These are phyloP conservation scores for Sphagnurus paluster DNA, from an alignment of 1,284 basidiomycete species.

Conservation along the genomic window DNA sequence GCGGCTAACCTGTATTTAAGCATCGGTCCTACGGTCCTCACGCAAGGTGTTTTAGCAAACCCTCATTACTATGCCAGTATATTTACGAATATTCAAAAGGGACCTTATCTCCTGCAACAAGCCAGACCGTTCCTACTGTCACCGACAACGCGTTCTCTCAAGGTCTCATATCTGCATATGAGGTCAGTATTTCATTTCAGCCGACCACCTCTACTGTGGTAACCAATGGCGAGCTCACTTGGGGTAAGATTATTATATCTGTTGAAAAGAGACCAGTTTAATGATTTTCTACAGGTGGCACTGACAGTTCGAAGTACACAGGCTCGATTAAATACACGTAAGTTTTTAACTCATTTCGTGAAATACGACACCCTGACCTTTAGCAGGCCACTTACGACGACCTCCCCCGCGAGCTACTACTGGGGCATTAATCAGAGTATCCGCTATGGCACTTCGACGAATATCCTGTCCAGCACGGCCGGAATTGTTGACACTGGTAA, in stretches of 20 bases:
- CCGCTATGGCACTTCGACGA: constrained; percentile 45
- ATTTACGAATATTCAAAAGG: constrained; percentile 14
- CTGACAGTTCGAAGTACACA: constrained; percentile 47
- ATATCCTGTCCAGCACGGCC: constrained; percentile 46
- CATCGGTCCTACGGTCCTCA: constrained; percentile 53
- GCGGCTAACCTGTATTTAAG: constrained; percentile 19
- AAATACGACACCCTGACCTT: neutral
- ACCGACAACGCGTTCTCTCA: constrained; percentile 48
- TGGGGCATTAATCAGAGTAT: constrained; percentile 67
- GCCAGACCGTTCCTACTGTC: constrained; percentile 40
- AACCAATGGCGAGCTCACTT: constrained; percentile 45
- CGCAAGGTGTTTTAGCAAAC: constrained; percentile 26
- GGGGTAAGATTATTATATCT: constrained; percentile 31
- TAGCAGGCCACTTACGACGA: constrained; percentile 46
- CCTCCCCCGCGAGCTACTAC: constrained; percentile 47
- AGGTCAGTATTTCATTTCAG: constrained; percentile 52
- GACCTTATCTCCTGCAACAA: constrained; percentile 34
- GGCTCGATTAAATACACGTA: constrained; percentile 46
- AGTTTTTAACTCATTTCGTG: constrained; percentile 18
- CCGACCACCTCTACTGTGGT: constrained; percentile 34
- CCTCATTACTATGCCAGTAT: too few relatives aligned
- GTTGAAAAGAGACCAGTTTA: neutral
- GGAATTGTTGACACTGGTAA: constrained; percentile 64
- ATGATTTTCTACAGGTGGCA: constrained; percentile 42
- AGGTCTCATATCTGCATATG: constrained; percentile 35